phyloP scores from a whole-genome alignment of 768 basidiomycete species.

The Solioccasus polychromus region DNA sequence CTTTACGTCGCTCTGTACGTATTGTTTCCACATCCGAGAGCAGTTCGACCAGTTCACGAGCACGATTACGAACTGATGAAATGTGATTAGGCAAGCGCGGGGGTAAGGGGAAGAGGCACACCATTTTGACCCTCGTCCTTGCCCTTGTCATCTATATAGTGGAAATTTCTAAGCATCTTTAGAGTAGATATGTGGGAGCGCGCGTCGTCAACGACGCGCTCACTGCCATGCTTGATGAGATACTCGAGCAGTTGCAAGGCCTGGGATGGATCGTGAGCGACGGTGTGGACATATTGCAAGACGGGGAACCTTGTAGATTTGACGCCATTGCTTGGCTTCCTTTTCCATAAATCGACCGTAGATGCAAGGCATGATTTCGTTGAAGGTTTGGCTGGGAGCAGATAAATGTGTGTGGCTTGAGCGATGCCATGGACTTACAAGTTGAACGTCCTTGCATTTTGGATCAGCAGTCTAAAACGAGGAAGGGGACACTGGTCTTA shows the following conservation, averaged over 20 bases:
- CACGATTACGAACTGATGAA: conserved; percentile 83
- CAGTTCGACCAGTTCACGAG: conserved; percentile 89
- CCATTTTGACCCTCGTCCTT: conserved; percentile 99
- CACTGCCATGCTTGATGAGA: conserved; percentile 93
- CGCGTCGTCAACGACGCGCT: conserved; percentile 97
- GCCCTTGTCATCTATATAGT: conserved; percentile 97
- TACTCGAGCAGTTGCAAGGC: conserved; percentile 93
- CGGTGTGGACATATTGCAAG: not conserved
- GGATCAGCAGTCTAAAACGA: conserved; percentile 13
- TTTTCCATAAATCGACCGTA: conserved; percentile 97
- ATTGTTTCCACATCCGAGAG: conserved; percentile 90
- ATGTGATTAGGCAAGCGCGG: not conserved
- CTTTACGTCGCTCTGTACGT: conserved; percentile 84
- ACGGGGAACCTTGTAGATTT: conserved; percentile 88
- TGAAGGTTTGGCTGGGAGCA: conserved; percentile 82
- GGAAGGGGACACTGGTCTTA: conserved; percentile 35
- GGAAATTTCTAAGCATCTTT: conserved; percentile 97
- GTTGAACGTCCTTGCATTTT: conserved; percentile 83
- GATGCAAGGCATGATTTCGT: conserved; percentile 98
- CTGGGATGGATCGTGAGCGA: conserved; percentile 36
- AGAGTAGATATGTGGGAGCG: conserved; percentile 91
- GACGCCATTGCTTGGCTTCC: conserved; percentile 96
- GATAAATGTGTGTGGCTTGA: conserved; percentile 6
- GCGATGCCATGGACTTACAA: conserved; percentile 60
- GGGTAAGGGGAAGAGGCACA: conserved; percentile 31